Conservation (phyloP, 129 eudicot species). For the Smallanthus sonchifolius region DNA sequence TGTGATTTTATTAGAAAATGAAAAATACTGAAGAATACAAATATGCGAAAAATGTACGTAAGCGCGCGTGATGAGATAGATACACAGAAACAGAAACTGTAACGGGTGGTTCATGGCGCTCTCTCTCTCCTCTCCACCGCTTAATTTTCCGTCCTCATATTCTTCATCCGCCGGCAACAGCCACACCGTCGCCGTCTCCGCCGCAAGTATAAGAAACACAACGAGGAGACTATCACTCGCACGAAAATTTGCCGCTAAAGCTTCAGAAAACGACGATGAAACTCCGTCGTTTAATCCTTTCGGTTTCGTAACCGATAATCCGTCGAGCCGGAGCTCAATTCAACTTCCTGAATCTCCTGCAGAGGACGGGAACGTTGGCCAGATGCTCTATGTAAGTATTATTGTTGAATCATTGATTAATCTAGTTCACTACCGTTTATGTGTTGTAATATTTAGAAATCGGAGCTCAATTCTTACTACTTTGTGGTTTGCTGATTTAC, state of each 20-base stretch:
- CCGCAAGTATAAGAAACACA: background rate
- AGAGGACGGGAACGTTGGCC: slow-evolving; percentile 96
- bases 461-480: background rate
- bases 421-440: background rate
- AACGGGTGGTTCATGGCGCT: slow-evolving; percentile 37
- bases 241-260: slow-evolving; percentile 31
- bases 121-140: slow-evolving; percentile 43
- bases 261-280: slow-evolving; percentile 46
- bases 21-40: background rate
- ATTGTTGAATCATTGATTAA: background rate
- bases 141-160: slow-evolving; percentile 22
- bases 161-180: slow-evolving; percentile 9
- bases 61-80: slow-evolving; percentile 24
- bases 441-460: background rate
- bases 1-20: background rate
- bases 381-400: slow-evolving; percentile 70
- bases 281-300: slow-evolving; percentile 80
- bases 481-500: slow-evolving; percentile 1
- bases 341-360: slow-evolving; percentile 93
- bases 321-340: slow-evolving; percentile 89
- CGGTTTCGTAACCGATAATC: slow-evolving; percentile 93
- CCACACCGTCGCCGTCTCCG: slow-evolving; percentile 9
- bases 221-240: slow-evolving; percentile 19
- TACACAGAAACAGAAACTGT: slow-evolving; percentile 22
- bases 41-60: background rate